phyloP scores from a whole-genome alignment of 768 basidiomycete genomes.

The Tylopilus balloui region DNA sequence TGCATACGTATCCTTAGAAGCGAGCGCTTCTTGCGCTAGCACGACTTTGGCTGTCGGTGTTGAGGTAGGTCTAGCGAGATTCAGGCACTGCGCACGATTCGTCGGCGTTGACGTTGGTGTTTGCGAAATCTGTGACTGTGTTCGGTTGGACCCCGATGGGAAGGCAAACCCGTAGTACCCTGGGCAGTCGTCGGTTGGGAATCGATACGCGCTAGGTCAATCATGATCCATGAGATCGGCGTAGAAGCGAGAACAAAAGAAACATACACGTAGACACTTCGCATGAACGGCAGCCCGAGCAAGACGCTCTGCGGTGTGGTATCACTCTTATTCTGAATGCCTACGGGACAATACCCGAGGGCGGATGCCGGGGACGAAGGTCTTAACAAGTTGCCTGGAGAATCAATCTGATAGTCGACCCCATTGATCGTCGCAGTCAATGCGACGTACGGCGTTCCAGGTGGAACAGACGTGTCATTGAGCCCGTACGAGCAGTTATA shows the following conservation, averaged over 20 bases:
- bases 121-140: constrained; percentile 26
- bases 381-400: constrained; percentile 18
- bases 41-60: constrained; percentile 21
- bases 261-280: constrained; percentile 31
- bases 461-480: background rate
- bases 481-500: constrained; percentile 22
- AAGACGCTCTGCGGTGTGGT: constrained; percentile 12
- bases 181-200: constrained; percentile 27
- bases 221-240: background rate
- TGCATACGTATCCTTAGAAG: constrained; percentile 4
- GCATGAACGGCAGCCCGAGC: constrained; percentile 28
- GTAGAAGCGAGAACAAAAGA: background rate
- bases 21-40: constrained; percentile 9
- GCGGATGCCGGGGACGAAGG: background rate
- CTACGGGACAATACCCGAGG: constrained; percentile 19
- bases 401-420: constrained; percentile 30
- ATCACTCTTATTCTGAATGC: constrained; percentile 13
- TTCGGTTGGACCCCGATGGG: constrained; percentile 25
- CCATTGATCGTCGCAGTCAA: constrained; percentile 30
- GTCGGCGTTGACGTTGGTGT: constrained; percentile 27
- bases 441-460: constrained; percentile 20
- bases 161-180: constrained; percentile 33
- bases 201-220: constrained; percentile 28
- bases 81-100: constrained; percentile 23
- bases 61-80: constrained; percentile 25